These are phyloP conservation scores for Fusarium sp. DNA, from an alignment of 2,329 filamentous ascomycete species.

Conservation along the genomic window DNA sequence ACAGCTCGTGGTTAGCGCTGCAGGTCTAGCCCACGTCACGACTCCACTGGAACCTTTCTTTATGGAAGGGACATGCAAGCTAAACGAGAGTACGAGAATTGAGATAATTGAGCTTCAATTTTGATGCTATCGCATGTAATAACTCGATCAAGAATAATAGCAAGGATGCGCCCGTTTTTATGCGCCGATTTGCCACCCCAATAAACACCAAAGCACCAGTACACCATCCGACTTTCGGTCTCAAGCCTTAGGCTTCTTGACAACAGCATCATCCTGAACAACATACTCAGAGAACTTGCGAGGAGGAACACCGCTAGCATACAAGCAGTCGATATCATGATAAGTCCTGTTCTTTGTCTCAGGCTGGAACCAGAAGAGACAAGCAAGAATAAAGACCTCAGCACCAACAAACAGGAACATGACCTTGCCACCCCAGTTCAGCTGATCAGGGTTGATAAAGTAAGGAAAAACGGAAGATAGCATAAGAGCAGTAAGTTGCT, in stretches of 20 bases:
- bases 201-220: background rate
- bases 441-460: conserved; percentile 53
- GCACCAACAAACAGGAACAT: conserved; percentile 53
- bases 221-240: rapidly evolving
- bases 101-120: background rate
- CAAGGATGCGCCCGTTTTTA: background rate
- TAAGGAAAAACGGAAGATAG: conserved; percentile 51
- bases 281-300: conserved; percentile 43
- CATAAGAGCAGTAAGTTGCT: conserved; percentile 51
- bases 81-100: background rate
- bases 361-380: conserved; percentile 50
- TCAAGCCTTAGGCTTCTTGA: conserved; percentile 1
- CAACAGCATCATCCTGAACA: conserved; percentile 29
- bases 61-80: background rate
- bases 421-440: conserved; percentile 53
- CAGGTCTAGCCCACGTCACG: background rate
- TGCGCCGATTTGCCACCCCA: background rate
- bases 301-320: conserved; percentile 39
- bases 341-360: conserved; percentile 54
- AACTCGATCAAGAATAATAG: rapidly evolving
- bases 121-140: background rate
- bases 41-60: background rate
- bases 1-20: no score
- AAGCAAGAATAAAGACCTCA: conserved; percentile 48
- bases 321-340: conserved; percentile 49